Base-by-base conservation (phyloP, 345 rosid genomes). In the Ailanthus altissimus region DNA sequence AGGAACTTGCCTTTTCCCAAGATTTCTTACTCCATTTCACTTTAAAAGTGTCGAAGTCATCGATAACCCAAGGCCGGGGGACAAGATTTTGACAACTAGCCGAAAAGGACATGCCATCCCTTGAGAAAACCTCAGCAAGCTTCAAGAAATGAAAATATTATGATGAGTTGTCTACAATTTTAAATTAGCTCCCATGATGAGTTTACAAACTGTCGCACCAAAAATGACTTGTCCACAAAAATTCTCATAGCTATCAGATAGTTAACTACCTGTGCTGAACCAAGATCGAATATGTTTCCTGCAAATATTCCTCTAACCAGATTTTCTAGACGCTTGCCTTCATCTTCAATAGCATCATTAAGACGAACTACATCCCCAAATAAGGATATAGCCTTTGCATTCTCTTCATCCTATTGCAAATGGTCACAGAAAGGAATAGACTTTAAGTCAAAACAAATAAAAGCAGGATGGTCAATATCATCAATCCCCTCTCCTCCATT, bases 61-160 rank as follows among this genome's bases (percentile, higher is more conserved):
- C 99, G 76, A 94, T 84, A 61, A 92, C 99, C 97, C 98, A 97
- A 40, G 99, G 99, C 49, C 97, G 86, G 51, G 97, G 80, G 65
- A 91, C 91, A 79, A 97, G 87, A 88, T 91, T 97, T 83, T 97
- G 97, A 86, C 91, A 92, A 65, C 94, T 97, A 76, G 98, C 97
- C 79, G 91, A 80, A 75, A 97, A 97, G 42, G 99, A 91, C 93
- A 97, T 94, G n/a, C 98, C 97, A 59, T 97, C 97, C 79, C 21
- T 97, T 9, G 97, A 92, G 88, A 97, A 97, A 53, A 94, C 95
- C 92, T 97, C 98, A 21, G 99, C 98, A 79, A 97, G 98, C 99
- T 96, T 85, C 85, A 84, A 53, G 13, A 81, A 72, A 67, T 75
- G 54, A 83, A 51, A 63, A 20, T n/a, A 45, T 20, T n/a, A 14